A percentile compares a stretch with the other conserved stretches of the same genome.
These are phyloP conservation scores for Calocera cornea DNA, from an alignment of 768 basidiomycete genomes.

Conservation along the genomic window DNA sequence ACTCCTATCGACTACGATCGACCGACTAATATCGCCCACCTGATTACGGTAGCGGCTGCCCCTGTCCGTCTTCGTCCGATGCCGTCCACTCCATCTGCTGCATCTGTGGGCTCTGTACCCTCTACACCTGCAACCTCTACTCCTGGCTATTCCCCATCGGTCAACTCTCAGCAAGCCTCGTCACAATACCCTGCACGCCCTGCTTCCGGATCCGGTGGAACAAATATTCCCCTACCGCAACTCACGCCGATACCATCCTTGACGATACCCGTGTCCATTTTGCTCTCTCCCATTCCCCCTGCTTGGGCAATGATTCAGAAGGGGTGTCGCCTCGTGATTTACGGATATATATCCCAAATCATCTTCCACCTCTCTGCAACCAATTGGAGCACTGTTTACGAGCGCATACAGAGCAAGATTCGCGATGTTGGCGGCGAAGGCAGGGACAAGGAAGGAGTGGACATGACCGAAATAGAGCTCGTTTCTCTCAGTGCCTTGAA, in stretches of 20 bases:
- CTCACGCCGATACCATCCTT: not conserved
- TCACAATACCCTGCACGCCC: not conserved
- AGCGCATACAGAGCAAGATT: conserved; percentile 56
- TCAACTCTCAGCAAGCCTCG: not conserved
- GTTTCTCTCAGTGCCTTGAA: conserved; percentile 69
- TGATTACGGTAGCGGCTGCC: not conserved
- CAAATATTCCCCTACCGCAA: not conserved
- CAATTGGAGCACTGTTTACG: conserved; percentile 71
- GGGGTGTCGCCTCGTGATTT: conserved; percentile 12
- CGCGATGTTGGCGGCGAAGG: conserved; percentile 38
- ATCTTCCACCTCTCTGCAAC: conserved; percentile 77
- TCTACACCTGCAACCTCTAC: not conserved
- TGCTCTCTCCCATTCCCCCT: not conserved
- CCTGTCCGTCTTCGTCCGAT: not conserved
- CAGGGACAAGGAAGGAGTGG: conserved; percentile 39
- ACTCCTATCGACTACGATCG: not conserved
- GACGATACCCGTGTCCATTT: not conserved
- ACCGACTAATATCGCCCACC: not conserved
- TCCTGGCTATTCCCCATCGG: not conserved
- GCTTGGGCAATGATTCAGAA: not conserved
- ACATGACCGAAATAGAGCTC: conserved; percentile 61
- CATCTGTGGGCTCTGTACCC: not conserved
- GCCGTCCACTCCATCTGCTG: not conserved
- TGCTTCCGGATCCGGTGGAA: not conserved
- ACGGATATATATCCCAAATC: conserved; percentile 37